Conservation (phyloP, 805 yeast species). For the Wickerhamomyces bovis region DNA sequence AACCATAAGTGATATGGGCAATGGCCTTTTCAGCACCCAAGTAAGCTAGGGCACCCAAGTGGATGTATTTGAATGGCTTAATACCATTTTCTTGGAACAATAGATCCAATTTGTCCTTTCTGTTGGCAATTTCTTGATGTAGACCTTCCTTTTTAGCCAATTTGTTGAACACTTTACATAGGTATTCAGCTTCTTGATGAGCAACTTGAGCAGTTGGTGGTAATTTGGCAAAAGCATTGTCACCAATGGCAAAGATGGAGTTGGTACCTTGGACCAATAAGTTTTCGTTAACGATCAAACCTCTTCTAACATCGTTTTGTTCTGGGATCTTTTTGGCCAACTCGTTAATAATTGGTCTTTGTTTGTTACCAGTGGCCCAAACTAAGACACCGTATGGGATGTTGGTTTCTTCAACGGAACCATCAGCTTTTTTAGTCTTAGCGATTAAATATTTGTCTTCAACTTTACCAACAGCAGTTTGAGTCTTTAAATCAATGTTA, state of each 20-base stretch:
- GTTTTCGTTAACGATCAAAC: constrained; percentile 73
- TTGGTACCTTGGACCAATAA: constrained; percentile 76
- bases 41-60: constrained; percentile 90
- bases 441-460: constrained; percentile 68
- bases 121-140: constrained; percentile 30
- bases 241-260: constrained; percentile 87
- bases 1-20: constrained; percentile 80
- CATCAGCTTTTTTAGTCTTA: constrained; percentile 65
- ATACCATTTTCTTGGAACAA: constrained; percentile 41
- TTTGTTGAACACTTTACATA: constrained; percentile 67
- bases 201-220: constrained; percentile 99
- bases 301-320: constrained; percentile 81
- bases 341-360: constrained; percentile 65
- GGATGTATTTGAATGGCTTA: constrained; percentile 72
- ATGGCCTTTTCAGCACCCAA: constrained; percentile 91
- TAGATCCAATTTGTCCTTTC: constrained; percentile 33
- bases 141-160: constrained; percentile 33
- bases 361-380: constrained; percentile 97
- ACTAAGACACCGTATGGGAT: constrained; percentile 90
- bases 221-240: constrained; percentile 80
- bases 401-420: constrained; percentile 46
- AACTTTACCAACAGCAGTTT: constrained; percentile 86
- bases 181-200: constrained; percentile 82
- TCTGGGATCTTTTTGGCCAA: constrained; percentile 67
- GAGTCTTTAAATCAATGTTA: constrained; percentile 70